Evolutionary conservation across 2,329 filamentous ascomycete genomes (phyloP), one percentile per base, ranked within the genome.

Genomic region (Aureobasidium pullulans): DNA sequence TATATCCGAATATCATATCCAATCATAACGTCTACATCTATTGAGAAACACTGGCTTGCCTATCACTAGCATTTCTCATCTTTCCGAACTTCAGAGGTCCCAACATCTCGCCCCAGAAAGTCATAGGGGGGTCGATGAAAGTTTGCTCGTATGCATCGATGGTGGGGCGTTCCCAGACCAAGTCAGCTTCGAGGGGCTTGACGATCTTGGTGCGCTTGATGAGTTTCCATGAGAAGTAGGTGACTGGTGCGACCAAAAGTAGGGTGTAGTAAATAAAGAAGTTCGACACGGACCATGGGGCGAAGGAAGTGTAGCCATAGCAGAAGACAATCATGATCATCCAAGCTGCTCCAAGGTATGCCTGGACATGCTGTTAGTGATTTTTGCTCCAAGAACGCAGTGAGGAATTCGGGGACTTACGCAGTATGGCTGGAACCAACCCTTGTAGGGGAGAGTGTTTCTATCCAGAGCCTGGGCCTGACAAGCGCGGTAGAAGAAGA

Each of bases 221-320:
- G 1, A 88, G 6, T 72, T 89, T 89, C 83, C 84, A 89, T 65
- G 76, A 76, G 28, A 79, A 57, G 68, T 80, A 87, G 32, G 84
- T 72, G 36, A 82, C 67, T 6, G 79, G 77, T 0, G 79, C 50
- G 0, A 39, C 16, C 1, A 50, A 4, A 80, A 63, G 84, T 84
- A 0, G 75, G 76, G 61, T 86, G 83, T 28, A 85, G 71, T 13
- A 84, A 70, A 61, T 67, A 70, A 76, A 77, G 68, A 77, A 77
- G 52, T 66, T 73, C 3, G 77, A 60, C 2, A 72, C 73, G 28
- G 71, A 69, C 78, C 73, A 80, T 0, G 77, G 76, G 19, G 74
- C 65, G 66, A 78, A 80, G 0, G 77, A 71, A 4, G 73, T 73
- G 69, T 86, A 86, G 23, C 84, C 83, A 66, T 83, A 84, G 63